Evolutionary conservation across 805 yeast species (phyloP), one percentile per base, ranked within the genome.

Genomic region (Suhomyces pyralidae): DNA sequence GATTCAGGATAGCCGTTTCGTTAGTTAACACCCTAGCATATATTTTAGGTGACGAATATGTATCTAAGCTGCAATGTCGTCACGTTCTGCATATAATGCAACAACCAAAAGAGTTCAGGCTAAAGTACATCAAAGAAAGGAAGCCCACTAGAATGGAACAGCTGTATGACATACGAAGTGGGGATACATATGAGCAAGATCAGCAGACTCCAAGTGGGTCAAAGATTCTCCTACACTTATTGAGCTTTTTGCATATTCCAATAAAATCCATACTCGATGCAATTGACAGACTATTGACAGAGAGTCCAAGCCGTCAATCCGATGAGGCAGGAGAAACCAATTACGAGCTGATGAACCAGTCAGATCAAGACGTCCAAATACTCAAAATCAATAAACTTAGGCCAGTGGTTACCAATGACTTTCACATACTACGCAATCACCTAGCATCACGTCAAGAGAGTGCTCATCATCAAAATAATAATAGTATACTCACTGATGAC

Each of bases 401-500:
- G 28, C 30, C 44, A 22, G 17, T 45, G 25, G 40, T 43, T 22
- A 48, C 57, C 7, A 49, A 55, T 22, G 55, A 51, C 17, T 55
- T 42, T 32, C 55, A 52, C 28, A 22, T 53, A 4, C 45, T 51
- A 2, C 50, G 46, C 20, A 26, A 42, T n/a, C 14, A 40, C 7
- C 10, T 26, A 14, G 32, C 17, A 15, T 10, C 19, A 46, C 15
- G 10, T 20, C 5, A n/a, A 17, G 24, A 38, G 3, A n/a, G 30
- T n/a, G n/a, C 22, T 7, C 3, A 25, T 20, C 32, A 46, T 5
- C 32, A 32, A 5, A 50, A 44, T 42, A 42, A 56, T 26, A 55
- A 55, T 32, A 57, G 58, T 48, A 51, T 55, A 10, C 50, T 57
- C 12, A 14, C 50, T 12, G 58, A 51, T 26, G 49, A 45, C 15